Percentiles rank a stretch among this genome's conserved stretches.
phyloP scores from a whole-genome alignment of 177 flowering plant genomes.

The Telopea speciosissima region DNA sequence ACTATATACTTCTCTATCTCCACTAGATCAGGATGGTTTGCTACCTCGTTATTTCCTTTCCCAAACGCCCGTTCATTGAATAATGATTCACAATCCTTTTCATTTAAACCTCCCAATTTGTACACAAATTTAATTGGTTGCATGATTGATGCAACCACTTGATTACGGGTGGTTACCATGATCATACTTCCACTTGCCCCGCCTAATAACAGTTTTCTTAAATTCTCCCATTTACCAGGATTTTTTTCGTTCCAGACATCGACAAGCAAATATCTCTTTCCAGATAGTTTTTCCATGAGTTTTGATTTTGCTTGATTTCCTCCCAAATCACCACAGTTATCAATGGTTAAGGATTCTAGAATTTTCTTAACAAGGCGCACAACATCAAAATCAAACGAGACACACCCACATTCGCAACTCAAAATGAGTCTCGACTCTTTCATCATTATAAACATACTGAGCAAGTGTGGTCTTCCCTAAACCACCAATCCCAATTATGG shows the following conservation, averaged over 20 bases:
- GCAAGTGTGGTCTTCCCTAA: slow-evolving; percentile 1
- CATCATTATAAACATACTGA: background rate
- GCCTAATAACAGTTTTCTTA: background rate
- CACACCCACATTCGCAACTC: background rate
- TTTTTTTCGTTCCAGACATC: background rate
- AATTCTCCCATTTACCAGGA: background rate
- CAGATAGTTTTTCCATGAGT: background rate
- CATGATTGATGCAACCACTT: background rate
- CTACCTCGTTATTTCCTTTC: background rate
- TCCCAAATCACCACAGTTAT: background rate
- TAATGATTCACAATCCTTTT: background rate
- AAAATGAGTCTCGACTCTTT: background rate
- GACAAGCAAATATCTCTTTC: background rate
- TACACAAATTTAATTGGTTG: background rate
- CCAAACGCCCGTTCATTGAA: background rate
- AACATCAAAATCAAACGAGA: background rate
- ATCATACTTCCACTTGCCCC: background rate
- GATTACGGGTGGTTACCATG: background rate
- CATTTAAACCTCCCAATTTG: background rate
- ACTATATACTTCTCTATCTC: background rate
- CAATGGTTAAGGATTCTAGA: background rate
- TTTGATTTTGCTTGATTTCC: too few relatives aligned
- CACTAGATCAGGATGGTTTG: background rate
- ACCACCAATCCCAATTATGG: background rate
- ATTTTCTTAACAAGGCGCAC: background rate